These are phyloP conservation scores for Syncephalis plumigaleata DNA, from an alignment of 371 early-diverging fungal species.

Conservation along the genomic window DNA sequence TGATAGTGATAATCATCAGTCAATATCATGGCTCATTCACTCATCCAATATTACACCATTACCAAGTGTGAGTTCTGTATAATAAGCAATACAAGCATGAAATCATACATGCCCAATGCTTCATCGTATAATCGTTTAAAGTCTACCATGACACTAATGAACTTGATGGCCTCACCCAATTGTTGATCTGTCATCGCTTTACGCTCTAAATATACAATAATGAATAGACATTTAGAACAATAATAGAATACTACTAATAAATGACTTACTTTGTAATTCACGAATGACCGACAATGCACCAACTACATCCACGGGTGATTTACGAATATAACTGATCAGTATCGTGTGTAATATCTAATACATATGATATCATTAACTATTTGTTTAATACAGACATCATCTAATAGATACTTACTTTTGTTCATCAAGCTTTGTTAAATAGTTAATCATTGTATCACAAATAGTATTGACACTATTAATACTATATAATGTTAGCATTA, in stretches of 20 bases:
- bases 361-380: no score
- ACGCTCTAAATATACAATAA: slow-evolving; percentile 11
- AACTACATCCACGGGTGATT: slow-evolving; percentile 72
- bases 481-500: no score
- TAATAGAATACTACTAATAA: no score
- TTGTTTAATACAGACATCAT: no score
- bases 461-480: slow-evolving; percentile 28
- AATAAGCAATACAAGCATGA: slow-evolving; percentile 78
- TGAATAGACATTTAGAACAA: background rate
- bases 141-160: slow-evolving; percentile 79
- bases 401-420: no score
- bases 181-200: slow-evolving; percentile 41
- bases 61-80: slow-evolving; percentile 73
- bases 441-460: slow-evolving; percentile 40
- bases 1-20: background rate
- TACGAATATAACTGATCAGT: slow-evolving; percentile 70
- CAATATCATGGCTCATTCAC: background rate
- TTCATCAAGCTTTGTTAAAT: no score
- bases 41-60: slow-evolving; percentile 16
- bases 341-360: slow-evolving; percentile 43
- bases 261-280: slow-evolving; percentile 31
- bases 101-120: slow-evolving; percentile 89
- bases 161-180: slow-evolving; percentile 51
- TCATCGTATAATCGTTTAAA: slow-evolving; percentile 76
- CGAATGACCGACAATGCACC: slow-evolving; percentile 48